Evolutionary conservation across 257 asterid species (phyloP).

Genomic region (Nicotiana benthamiana): DNA sequence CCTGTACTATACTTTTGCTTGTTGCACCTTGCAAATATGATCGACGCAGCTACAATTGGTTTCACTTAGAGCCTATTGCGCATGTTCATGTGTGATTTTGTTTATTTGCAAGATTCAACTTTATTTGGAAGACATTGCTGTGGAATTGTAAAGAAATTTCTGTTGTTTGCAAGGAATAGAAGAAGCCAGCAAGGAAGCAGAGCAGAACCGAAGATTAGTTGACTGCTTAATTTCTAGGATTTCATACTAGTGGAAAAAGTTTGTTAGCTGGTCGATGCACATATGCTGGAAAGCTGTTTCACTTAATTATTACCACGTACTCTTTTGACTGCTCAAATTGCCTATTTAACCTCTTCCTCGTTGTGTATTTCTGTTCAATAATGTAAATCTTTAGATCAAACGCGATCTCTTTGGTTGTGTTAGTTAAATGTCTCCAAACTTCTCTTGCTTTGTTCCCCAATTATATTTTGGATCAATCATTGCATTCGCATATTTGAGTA

Average conservation of each 20-base stretch:
- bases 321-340: neutral
- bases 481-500: neutral
- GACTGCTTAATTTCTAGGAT: slow-evolving; percentile 5
- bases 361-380: neutral
- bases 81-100: neutral
- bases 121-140: neutral
- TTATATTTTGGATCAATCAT: neutral
- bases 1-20: too few species aligned
- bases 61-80: neutral
- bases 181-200: slow-evolving; percentile 14
- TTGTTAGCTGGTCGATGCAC: neutral
- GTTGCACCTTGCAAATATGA: neutral
- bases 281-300: neutral
- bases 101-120: neutral
- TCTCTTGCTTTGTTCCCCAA: neutral
- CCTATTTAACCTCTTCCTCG: neutral
- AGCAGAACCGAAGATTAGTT: slow-evolving; percentile 16
- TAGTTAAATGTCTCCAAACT: neutral
- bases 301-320: neutral
- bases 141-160: neutral
- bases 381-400: neutral
- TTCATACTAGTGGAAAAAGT: neutral
- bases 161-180: slow-evolving; percentile 31
- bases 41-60: neutral
- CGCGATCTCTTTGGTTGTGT: neutral